A percentile compares a stretch with the other conserved stretches of the same genome.
Conservation (phyloP, 2,329 filamentous ascomycete genomes). For the Neofusicoccum ribis region DNA sequence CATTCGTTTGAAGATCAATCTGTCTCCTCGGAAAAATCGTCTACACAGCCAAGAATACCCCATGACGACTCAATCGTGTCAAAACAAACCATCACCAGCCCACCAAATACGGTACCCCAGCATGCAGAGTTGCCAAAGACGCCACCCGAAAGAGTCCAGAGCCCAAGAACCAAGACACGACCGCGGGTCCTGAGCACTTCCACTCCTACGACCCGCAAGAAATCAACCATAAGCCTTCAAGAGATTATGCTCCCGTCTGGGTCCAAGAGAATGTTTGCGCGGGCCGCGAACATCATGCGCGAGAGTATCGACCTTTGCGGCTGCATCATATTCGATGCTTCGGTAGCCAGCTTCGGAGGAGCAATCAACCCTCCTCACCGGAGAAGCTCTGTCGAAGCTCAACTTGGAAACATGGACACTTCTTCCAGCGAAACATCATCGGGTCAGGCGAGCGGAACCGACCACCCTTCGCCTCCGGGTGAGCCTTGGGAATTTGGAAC, state of each 20-base stretch:
- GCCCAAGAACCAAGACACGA: background rate
- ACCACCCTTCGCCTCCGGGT: background rate
- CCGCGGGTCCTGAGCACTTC: background rate
- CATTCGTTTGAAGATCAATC: slow-evolving; percentile 19
- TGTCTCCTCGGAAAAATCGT: background rate
- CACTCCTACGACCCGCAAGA: background rate
- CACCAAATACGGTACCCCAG: background rate
- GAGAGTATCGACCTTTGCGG: slow-evolving; percentile 40
- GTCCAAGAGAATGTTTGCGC: slow-evolving; percentile 30
- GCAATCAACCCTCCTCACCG: background rate
- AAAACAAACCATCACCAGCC: background rate
- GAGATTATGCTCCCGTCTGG: slow-evolving; percentile 19
- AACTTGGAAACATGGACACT: background rate
- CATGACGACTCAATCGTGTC: background rate
- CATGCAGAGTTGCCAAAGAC: background rate
- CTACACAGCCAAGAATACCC: background rate
- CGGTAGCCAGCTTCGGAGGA: slow-evolving; percentile 37
- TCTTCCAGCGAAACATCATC: background rate
- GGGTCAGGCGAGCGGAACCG: background rate
- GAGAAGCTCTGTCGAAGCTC: background rate
- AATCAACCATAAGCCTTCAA: slow-evolving; percentile 1
- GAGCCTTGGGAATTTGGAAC: background rate
- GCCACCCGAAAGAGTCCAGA: background rate
- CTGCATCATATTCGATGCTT: slow-evolving; percentile 40
- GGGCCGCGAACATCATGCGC: slow-evolving; percentile 41